phyloP scores from a whole-genome alignment of 495 filamentous ascomycete species.

The Aspergillus mulundensis region DNA sequence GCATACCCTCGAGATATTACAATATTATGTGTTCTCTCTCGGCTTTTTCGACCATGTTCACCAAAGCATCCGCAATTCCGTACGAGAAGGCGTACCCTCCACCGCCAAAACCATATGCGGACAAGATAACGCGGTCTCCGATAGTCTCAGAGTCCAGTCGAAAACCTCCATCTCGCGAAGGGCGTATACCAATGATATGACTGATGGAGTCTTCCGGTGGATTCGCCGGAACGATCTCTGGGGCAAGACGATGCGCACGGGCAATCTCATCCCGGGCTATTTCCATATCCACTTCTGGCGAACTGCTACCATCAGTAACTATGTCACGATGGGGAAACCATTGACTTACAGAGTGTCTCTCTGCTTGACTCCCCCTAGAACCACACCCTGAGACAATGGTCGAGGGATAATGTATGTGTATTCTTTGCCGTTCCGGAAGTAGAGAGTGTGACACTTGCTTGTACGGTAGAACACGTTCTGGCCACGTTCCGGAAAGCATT shows the following conservation, averaged over 20 bases:
- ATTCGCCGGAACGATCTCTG: slow-evolving; percentile 35
- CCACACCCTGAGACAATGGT: slow-evolving; percentile 37
- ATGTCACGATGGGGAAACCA: background rate
- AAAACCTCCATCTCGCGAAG: slow-evolving; percentile 36
- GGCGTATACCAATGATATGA: slow-evolving; percentile 41
- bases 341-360: slow-evolving; percentile 31
- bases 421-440: slow-evolving; percentile 43
- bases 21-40: slow-evolving; percentile 37
- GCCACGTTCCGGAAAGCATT: slow-evolving; percentile 40
- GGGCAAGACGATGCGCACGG: slow-evolving; percentile 38
- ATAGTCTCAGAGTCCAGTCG: slow-evolving; percentile 34
- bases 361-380: slow-evolving; percentile 47
- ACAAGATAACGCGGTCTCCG: slow-evolving; percentile 28
- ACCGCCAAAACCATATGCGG: slow-evolving; percentile 43
- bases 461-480: slow-evolving; percentile 42
- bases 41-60: slow-evolving; percentile 36
- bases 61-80: slow-evolving; percentile 36
- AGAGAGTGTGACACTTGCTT: slow-evolving; percentile 29
- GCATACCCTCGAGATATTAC: too few relatives aligned
- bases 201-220: slow-evolving; percentile 29
- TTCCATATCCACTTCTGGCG: slow-evolving; percentile 34
- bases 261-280: slow-evolving; percentile 40
- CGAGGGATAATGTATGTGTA: slow-evolving; percentile 51
- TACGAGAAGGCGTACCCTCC: slow-evolving; percentile 45
- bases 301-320: slow-evolving; percentile 15